These are phyloP conservation scores for Solanum virginianum DNA, from an alignment of 257 asterid species.

Conservation along the genomic window DNA sequence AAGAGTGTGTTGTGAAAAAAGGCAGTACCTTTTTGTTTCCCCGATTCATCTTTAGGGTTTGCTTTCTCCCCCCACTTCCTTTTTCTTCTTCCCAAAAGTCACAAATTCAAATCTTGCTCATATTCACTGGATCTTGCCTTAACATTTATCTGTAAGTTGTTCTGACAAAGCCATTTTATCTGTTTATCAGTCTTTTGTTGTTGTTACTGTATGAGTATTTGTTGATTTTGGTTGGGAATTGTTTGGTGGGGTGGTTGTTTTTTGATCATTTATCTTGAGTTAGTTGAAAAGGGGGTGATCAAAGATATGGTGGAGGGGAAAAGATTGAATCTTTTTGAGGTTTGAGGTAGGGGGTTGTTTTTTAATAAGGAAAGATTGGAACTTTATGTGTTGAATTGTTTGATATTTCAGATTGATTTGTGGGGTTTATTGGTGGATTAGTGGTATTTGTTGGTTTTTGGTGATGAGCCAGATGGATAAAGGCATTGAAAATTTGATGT, in stretches of 20 bases:
- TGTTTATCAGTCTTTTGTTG: background rate
- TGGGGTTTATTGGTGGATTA: background rate
- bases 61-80: background rate
- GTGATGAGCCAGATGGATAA: slow-evolving; percentile 30
- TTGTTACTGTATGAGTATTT: background rate
- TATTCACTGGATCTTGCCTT: background rate
- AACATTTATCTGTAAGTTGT: background rate
- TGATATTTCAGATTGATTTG: background rate
- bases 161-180: background rate
- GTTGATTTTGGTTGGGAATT: background rate
- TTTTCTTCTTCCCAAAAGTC: background rate
- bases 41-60: slow-evolving; percentile 1
- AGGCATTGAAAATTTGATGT: slow-evolving; percentile 40
- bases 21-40: background rate
- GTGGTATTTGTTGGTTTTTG: background rate
- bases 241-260: background rate
- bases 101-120: background rate
- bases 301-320: background rate
- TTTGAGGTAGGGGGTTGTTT: background rate
- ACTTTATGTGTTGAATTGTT: background rate
- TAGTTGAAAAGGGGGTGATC: background rate
- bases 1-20: background rate
- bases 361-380: background rate
- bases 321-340: background rate
- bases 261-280: background rate